A percentile compares a stretch with the other conserved stretches of the same genome.
Conservation (phyloP, 352 stramenopile genomes). For the Phytophthora idaei region DNA sequence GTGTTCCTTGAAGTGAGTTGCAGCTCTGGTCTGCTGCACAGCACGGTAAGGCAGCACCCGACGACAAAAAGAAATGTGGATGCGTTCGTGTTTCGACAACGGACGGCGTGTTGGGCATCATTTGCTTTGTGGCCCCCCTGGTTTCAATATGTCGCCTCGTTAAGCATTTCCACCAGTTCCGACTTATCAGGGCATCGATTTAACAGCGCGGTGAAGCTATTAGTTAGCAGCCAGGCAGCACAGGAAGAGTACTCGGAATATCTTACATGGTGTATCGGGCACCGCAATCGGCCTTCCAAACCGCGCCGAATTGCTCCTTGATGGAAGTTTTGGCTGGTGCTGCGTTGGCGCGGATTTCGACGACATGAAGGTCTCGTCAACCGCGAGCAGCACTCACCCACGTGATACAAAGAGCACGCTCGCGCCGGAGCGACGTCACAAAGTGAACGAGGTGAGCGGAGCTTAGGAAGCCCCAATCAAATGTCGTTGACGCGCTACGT, state of each 20-base stretch:
- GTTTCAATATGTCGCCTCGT: constrained; percentile 15
- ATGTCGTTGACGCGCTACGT: constrained; percentile 28
- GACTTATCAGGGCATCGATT: constrained; percentile 3
- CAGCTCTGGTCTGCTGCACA: constrained; percentile 5
- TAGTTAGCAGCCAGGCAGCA: not conserved
- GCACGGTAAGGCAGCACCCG: constrained; percentile 17
- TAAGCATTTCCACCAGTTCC: not conserved
- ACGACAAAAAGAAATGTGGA: constrained; percentile 18
- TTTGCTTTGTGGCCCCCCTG: constrained; percentile 21
- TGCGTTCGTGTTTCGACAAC: constrained; percentile 14
- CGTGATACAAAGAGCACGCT: constrained; percentile 16
- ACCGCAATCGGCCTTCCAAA: not conserved
- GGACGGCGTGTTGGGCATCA: constrained; percentile 16
- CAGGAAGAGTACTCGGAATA: too few species aligned
- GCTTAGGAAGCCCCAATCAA: constrained; percentile 21
- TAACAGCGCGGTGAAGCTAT: not conserved
- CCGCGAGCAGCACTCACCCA: not conserved
- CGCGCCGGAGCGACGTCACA: constrained; percentile 2
- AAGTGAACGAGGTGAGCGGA: not conserved
- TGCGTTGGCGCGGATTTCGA: not conserved
- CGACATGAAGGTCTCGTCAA: constrained; percentile 1
- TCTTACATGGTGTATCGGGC: too few species aligned
- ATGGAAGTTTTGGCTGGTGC: not conserved
- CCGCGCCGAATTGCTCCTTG: not conserved
- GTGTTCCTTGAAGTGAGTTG: constrained; percentile 1